Evolutionary conservation across 1,284 basidiomycete species (phyloP), one percentile per base, ranked within the genome.

Genomic region (Sanghuangporus baumii): DNA sequence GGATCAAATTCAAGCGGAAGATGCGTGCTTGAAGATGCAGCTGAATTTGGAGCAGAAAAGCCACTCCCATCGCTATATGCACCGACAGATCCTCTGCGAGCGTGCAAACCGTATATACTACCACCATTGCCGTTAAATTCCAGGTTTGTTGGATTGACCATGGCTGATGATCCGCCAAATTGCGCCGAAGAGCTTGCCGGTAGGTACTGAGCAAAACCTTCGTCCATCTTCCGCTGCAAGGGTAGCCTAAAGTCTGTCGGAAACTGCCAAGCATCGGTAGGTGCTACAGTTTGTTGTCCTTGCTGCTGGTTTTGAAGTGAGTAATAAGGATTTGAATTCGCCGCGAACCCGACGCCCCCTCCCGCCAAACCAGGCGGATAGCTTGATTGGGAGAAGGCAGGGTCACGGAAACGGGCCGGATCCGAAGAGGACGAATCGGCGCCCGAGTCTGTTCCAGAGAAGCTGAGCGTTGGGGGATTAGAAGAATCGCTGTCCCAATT

Each of bases 371-470:
- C 54, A 37, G 41, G 59, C 5, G 18, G 31, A 48, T 54, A 62
- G 9, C 40, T 52, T 12, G 55, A 4, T 11, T 58, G 62, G 5
- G 54, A n/a, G 7, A 63, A 14, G 12, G 57, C 62, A 6, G 54
- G 9, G 41, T 60, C 40, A 23, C 57, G 37, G 12, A 55, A 60
- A 14, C 57, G 62, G 11, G 62, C 40, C 12, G 57, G 16, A 26
- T 62, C 64, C 34, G 60, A 37, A n/a, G 63, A 59, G 3, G 63
- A 51, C 16, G 56, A 54, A 31, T 65, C 63, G 47, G 41, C 54
- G 16, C 63, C 63, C 34, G 63, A 65, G 55, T 65, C 63, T 55
- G 59, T 65, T 20, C 48, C 47, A 48, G 63, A 65, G n/a, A 65
- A 55, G 26, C 52, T 61, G 54, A 65, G 56, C 47, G 63, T 54